Evolutionary conservation across 2,329 filamentous ascomycete genomes (phyloP), one percentile per base, ranked within the genome.

Genomic region (Penicillium sp.): DNA sequence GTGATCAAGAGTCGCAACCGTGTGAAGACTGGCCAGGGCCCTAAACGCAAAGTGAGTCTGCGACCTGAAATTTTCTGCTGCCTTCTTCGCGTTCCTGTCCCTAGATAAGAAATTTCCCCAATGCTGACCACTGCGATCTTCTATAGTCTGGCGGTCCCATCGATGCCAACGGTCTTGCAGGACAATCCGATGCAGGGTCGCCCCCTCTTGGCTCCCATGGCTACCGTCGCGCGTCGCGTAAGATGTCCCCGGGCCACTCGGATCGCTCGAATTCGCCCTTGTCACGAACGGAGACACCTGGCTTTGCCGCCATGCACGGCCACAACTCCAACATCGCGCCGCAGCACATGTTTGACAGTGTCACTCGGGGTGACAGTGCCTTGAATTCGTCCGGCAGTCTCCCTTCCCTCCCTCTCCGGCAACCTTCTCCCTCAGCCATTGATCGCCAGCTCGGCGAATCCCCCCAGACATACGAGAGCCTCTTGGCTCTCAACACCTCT

Each of bases 1-100:
- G 91, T 97, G 58, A 98, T 98, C 75, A 98, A 98, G 77, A 96
- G 90, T 75, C 89, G 93, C 63, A 98, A 98, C 73, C 84, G 93
- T 56, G 91, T 97, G 60, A 97, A 97, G 77, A 93, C 89, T 7
- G 87, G 76, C 2, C 79, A 90, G 61, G 80, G 87, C 53, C 82
- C 84, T 38, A 86, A 88, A 62, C 90, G 89, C 71, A 95, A 94
- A 84, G 88, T 89, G 74, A 63, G 72, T 65, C 40, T 45, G 29
- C 41, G 23, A 35, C 31, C 28, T 46, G 50, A 58, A 58, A 56
- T 57, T 51, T 61, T 62, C 63, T 51, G 48, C 44, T 34, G 27
- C 42, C 35, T 32, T 47, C 37, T 42, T 28, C 28, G 39, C 40
- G 29, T 32, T 34, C 29, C 46, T 56, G 44, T 44, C 47, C 44